Percentiles rank a stretch among this genome's conserved stretches.
Conservation (phyloP, 2,329 filamentous ascomycete species). For the Fusarium sp. region DNA sequence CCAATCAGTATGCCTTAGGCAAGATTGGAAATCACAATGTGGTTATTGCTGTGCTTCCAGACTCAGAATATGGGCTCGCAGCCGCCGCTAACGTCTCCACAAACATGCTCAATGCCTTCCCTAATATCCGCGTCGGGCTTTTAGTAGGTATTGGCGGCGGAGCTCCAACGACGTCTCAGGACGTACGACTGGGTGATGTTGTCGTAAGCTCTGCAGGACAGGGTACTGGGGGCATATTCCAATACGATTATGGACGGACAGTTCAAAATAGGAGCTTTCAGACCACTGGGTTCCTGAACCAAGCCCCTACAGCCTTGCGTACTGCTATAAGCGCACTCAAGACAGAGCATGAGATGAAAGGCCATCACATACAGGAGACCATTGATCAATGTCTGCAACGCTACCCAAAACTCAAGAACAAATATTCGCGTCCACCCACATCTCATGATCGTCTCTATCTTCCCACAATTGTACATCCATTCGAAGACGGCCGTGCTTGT, state of each 20-base stretch:
- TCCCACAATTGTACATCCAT: not conserved
- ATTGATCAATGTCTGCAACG: not conserved
- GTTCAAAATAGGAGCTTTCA: constrained; percentile 35
- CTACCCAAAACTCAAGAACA: not conserved
- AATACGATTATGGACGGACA: constrained; percentile 47
- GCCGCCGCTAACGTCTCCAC: constrained; percentile 46
- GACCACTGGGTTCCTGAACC: constrained; percentile 27
- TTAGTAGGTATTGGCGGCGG: constrained; percentile 55
- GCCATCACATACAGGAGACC: not conserved
- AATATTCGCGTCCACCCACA: not conserved
- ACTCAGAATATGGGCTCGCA: constrained; percentile 45
- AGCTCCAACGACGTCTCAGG: constrained; percentile 52
- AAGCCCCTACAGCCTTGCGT: constrained; percentile 18
- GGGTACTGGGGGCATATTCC: constrained; percentile 40
- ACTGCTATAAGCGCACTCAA: not conserved
- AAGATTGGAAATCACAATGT: constrained; percentile 53
- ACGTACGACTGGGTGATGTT: constrained; percentile 51
- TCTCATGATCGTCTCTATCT: not conserved
- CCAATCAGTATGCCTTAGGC: constrained; percentile 51
- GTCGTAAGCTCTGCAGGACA: constrained; percentile 36
- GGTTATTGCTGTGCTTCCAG: constrained; percentile 49
- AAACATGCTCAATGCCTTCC: constrained; percentile 50
- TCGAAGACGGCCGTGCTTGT: not conserved
- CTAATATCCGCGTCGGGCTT: constrained; percentile 47
- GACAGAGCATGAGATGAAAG: not conserved